Evolutionary conservation across 2,329 filamentous ascomycete genomes (phyloP), one percentile per base, ranked within the genome.

Genomic region (Eutypa lata): DNA sequence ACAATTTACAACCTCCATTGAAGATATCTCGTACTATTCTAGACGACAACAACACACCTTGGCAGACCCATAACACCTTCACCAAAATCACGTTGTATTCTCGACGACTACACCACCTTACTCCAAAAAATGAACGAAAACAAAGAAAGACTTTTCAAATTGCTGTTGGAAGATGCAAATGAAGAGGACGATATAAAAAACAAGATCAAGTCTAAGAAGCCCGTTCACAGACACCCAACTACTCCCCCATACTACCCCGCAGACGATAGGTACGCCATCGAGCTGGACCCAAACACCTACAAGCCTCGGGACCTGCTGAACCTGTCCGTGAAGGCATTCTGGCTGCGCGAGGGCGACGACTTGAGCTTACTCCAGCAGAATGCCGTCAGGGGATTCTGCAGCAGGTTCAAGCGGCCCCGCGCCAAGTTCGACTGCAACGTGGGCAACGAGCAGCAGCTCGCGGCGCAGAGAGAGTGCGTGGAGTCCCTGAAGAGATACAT

Each of bases 281-380:
- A 33, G 6, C 52, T 61, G 2, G 3, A 53, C 11, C 49, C 31
- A n/a, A 46, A 49, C 5, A 37, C 35, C 1, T 56, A 62, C 45
- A 56, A 28, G 26, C 47, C 59, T 3, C 53, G 60, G 2, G 53
- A 55, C 10, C 53, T 63, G 2, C 49, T 64, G 5, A 61, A 64
- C 48, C 47, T 48, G 14, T 48, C 55, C 14, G 54, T 56, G 13
- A 48, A 31, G 16, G 21, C 53, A 2, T 64, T 64, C 28, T 33
- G 56, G 28, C 35, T 18, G 18, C 51, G 59, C 7, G 14, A 43
- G 11, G 49, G 51, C 6, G 37, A 14, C 2, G 48, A 57, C 2
- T 35, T 61, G 14, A 58, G 35, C 26, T 1, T 19, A 7, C 35
- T 24, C 1, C 60, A 64, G 38, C n/a, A 24, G 11, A 11, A 33